These are phyloP conservation scores for Davidsoniella neocaledoniae DNA, from an alignment of 2,329 filamentous ascomycete genomes.

Conservation along the genomic window DNA sequence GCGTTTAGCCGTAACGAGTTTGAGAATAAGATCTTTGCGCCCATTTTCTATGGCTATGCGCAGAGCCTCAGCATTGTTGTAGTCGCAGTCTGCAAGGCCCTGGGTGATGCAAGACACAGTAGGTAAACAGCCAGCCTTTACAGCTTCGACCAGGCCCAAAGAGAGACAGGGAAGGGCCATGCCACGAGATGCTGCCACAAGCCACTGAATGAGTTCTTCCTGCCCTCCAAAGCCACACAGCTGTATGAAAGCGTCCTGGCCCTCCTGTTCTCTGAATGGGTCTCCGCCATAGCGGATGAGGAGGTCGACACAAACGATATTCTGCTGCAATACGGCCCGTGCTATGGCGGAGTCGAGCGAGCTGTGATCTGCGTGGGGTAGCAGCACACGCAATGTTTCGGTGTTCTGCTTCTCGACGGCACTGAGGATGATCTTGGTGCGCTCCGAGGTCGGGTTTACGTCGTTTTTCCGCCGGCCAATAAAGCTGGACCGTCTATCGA, in stretches of 20 bases:
- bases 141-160: conserved; percentile 34
- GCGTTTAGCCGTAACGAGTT: conserved; percentile 34
- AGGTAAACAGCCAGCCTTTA: conserved; percentile 30
- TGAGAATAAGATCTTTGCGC: conserved; percentile 36
- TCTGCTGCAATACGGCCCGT: conserved; percentile 28
- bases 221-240: conserved; percentile 30
- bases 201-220: conserved; percentile 28
- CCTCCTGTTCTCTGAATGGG: conserved; percentile 28
- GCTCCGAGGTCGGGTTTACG: conserved; percentile 23
- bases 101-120: conserved; percentile 35
- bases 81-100: conserved; percentile 35
- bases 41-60: conserved; percentile 31
- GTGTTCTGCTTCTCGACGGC: conserved; percentile 33
- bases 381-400: conserved; percentile 36
- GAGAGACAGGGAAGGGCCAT: conserved; percentile 28
- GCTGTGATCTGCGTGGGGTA: conserved; percentile 34
- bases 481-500: conserved; percentile 29
- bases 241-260: conserved; percentile 36
- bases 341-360: conserved; percentile 34
- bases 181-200: conserved; percentile 32
- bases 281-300: conserved; percentile 36
- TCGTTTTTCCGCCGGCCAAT: conserved; percentile 32
- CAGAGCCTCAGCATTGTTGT: conserved; percentile 34
- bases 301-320: conserved; percentile 27
- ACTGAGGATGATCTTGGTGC: conserved; percentile 32